Evolutionary conservation across 495 filamentous ascomycete species (phyloP).

Genomic region (Penicillium desertorum): DNA sequence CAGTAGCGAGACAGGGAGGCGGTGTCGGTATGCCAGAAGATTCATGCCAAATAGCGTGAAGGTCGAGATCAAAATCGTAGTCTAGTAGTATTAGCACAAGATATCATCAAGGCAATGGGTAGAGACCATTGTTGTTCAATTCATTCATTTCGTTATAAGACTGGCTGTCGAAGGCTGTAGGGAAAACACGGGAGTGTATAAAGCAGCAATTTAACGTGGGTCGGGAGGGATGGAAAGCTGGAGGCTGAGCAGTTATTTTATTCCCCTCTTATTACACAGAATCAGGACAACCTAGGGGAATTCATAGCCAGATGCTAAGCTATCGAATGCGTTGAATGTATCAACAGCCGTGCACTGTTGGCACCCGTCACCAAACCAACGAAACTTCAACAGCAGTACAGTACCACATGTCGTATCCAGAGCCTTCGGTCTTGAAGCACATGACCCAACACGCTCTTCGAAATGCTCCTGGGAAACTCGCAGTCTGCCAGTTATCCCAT

Average conservation of each 20-base stretch:
- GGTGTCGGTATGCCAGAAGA: constrained; percentile 10
- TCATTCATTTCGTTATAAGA: too few relatives aligned
- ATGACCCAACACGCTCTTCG: background rate
- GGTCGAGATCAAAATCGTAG: too few relatives aligned
- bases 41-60: constrained; percentile 7
- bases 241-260: background rate
- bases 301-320: too few relatives aligned
- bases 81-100: too few relatives aligned
- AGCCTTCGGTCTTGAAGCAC: background rate
- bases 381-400: too few relatives aligned
- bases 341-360: too few relatives aligned
- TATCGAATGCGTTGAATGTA: too few relatives aligned
- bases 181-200: background rate
- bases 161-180: too few relatives aligned
- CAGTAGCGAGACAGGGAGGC: constrained; percentile 12
- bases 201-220: background rate
- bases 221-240: background rate
- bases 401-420: constrained; percentile 1
- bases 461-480: background rate
- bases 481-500: background rate
- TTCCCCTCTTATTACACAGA: too few relatives aligned
- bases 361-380: too few relatives aligned
- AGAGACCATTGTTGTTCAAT: background rate
- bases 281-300: too few relatives aligned
- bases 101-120: too few relatives aligned